phyloP scores from a whole-genome alignment of 1,139 yeast species.

The Debaryomyces udenii region DNA sequence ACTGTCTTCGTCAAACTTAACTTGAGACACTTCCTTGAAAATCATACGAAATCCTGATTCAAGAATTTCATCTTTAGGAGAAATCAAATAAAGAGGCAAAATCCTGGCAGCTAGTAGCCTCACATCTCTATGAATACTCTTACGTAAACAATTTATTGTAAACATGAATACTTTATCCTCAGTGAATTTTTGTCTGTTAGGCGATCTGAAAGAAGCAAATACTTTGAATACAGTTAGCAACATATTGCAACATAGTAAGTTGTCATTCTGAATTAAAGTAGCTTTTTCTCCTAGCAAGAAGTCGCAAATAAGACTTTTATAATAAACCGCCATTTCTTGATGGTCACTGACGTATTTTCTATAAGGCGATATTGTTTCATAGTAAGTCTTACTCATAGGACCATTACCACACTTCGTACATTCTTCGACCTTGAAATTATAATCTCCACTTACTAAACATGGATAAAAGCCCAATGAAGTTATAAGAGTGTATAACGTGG shows the following conservation, averaged over 20 bases:
- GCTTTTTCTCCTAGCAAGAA: conserved; percentile 19
- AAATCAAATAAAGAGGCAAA: conserved; percentile 47
- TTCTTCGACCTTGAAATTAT: conserved; percentile 26
- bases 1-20: conserved; percentile 32
- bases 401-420: conserved; percentile 48
- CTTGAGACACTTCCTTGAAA: conserved; percentile 36
- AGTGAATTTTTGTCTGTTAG: conserved; percentile 22
- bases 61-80: conserved; percentile 34
- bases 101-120: conserved; percentile 52
- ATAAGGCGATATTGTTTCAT: conserved; percentile 22
- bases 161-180: conserved; percentile 27
- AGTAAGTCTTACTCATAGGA: conserved; percentile 26
- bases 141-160: conserved; percentile 24
- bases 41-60: conserved; percentile 42
- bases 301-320: conserved; percentile 27
- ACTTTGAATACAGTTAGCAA: conserved; percentile 50
- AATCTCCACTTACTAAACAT: conserved; percentile 42
- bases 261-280: conserved; percentile 18
- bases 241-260: conserved; percentile 43
- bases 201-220: conserved; percentile 53
- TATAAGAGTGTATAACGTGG: conserved; percentile 31
- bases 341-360: conserved; percentile 28
- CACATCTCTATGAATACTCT: conserved; percentile 50
- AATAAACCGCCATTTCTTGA: conserved; percentile 25
- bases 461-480: conserved; percentile 48